Conservation (phyloP, 345 rosid genomes). For the Bruguiera parviflora region DNA sequence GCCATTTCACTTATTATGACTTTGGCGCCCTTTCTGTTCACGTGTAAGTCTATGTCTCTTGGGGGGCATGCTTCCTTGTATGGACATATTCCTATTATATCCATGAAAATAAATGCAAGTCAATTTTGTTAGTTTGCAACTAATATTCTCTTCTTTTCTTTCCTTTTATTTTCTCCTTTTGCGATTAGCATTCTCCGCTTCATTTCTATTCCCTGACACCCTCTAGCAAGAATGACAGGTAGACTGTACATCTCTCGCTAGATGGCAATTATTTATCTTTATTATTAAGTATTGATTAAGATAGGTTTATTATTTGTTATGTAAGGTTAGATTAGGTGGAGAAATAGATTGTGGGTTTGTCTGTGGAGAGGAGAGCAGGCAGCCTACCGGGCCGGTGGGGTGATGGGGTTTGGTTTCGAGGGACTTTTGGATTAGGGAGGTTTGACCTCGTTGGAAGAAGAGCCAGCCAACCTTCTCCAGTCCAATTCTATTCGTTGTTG, state of each 20-base stretch:
- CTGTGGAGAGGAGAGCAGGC: slow-evolving; percentile 20
- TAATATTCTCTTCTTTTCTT: not conserved
- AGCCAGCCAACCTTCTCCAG: slow-evolving; percentile 19
- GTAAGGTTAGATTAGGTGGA: not conserved
- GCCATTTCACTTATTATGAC: slow-evolving; percentile 13
- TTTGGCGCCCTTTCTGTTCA: slow-evolving; percentile 17
- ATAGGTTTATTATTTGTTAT: too few species aligned
- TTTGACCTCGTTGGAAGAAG: slow-evolving; percentile 46
- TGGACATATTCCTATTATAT: slow-evolving; percentile 27
- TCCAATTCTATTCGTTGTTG: not conserved
- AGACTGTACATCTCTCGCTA: too few species aligned
- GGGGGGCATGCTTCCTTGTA: slow-evolving; percentile 17
- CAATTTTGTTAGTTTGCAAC: slow-evolving; percentile 19
- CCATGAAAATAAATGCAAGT: slow-evolving; percentile 21
- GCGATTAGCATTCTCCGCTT: not conserved
- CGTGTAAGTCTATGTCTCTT: slow-evolving; percentile 21
- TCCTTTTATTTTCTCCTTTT: not conserved
- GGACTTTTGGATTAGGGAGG: slow-evolving; percentile 20
- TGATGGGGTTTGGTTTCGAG: slow-evolving; percentile 12
- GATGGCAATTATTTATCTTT: too few species aligned
- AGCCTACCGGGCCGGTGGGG: slow-evolving; percentile 31
- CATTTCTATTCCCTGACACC: too few species aligned
- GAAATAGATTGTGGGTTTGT: slow-evolving; percentile 9
- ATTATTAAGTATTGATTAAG: too few species aligned
- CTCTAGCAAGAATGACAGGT: too few species aligned